Base-by-base conservation (phyloP, 1,284 basidiomycete genomes). In the Malassezia sympodialis region DNA sequence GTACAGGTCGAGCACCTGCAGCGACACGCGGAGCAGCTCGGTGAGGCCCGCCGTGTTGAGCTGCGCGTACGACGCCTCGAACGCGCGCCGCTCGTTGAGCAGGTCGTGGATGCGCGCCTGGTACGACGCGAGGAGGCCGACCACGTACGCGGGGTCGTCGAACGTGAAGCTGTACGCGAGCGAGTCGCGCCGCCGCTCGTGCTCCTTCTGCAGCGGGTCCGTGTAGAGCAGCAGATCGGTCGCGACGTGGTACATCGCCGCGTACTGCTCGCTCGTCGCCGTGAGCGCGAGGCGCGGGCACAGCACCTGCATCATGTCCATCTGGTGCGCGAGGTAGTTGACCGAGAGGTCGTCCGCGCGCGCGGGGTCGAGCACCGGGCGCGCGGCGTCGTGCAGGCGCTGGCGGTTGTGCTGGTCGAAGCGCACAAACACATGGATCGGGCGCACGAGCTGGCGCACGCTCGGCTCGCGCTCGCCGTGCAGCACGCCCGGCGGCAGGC, bases 81-180 rank as follows among this genome's bases (percentile, higher is more conserved):
- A 76, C 49, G 71, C 65, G 12, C 59, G 59, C 23, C 56, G 61
- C 45, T 75, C 49, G 23, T 69, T 63, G 1, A 30, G 17, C 10
- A 64, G 59, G 50, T 81, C 79, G 50, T 88, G 81, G 43, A 94
- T 80, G 11, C 84, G 82, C 28, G 79, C 75, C 77, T 96, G 91
- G 15, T 93, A 79, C 45, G 82, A 80, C 39, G 81, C 79, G 21
- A 96, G 82, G 23, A 89, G 82, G 63, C 79, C 78, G 31, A 85
- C 81, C 39, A 85, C 81, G 41, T 83, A 81, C 42, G 76, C 72
- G 48, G 87, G 78, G 74, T 96, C 87, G 11, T 84, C 84, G 67
- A 93, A 90, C 76, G 96, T 90, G 75, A 93, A 91, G 32, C 84
- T 85, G 76, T 90, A 88, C 37, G 90, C 79, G 66, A 94, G 81